Evolutionary conservation across 2,329 filamentous ascomycete species (phyloP).

Genomic region (Triangularia verruculosa): DNA sequence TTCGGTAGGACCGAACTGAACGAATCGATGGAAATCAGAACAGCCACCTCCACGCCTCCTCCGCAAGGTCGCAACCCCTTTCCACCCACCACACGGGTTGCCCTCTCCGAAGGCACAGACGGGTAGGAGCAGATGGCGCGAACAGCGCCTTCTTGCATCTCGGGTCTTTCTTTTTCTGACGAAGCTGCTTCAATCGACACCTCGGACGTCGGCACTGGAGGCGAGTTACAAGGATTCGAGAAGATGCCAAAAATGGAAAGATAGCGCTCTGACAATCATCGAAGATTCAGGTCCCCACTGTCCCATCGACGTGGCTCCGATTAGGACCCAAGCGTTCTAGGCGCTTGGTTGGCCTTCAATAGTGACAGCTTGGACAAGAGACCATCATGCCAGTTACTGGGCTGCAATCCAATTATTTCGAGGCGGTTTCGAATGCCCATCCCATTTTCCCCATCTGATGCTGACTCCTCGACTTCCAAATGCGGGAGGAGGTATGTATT

Average conservation of each 20-base stretch:
- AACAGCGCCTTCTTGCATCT: neutral
- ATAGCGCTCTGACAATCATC: neutral
- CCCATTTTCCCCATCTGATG: neutral
- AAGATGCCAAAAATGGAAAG: neutral
- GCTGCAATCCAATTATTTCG: slow-evolving; percentile 7
- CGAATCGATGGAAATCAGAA: neutral
- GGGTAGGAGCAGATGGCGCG: neutral
- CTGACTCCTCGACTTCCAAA: neutral
- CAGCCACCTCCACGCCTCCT: neutral
- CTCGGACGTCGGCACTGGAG: neutral
- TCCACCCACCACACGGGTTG: neutral
- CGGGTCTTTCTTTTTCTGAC: neutral
- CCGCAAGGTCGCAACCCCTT: neutral
- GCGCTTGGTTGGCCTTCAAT: slow-evolving; percentile 17
- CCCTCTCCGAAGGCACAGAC: neutral
- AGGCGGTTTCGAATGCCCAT: neutral
- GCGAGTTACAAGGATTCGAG: neutral
- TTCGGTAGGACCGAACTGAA: neutral
- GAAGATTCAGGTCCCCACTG: neutral
- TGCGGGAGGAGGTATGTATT: neutral
- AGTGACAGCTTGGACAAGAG: slow-evolving; percentile 7
- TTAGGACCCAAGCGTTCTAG: neutral
- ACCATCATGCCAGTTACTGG: slow-evolving; percentile 3
- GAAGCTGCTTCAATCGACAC: neutral
- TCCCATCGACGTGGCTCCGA: slow-evolving; percentile 14